Evolutionary conservation across 2,329 filamentous ascomycete genomes (phyloP).

Genomic region (Fusarium gaditjirri): DNA sequence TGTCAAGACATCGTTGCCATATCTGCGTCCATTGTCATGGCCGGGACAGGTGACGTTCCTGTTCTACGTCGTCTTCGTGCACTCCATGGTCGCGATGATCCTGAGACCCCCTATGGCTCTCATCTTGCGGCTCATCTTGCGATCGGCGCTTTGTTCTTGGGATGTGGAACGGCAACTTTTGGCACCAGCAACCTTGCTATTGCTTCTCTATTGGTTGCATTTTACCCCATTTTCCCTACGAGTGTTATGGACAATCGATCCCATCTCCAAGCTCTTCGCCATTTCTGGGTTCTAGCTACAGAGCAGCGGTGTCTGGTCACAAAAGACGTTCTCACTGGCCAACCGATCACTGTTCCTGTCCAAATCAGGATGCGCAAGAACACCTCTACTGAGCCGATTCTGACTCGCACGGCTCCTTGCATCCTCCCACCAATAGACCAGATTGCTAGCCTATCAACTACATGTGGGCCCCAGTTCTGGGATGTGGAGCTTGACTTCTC

Average conservation of each 20-base stretch:
- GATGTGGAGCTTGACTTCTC: constrained; percentile 81
- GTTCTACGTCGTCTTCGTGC: constrained; percentile 87
- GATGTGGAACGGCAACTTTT: constrained; percentile 91
- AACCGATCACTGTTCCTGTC: constrained; percentile 80
- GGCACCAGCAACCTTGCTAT: constrained; percentile 88
- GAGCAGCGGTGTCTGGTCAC: constrained; percentile 90
- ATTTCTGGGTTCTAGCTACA: constrained; percentile 95
- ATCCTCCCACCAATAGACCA: constrained; percentile 72
- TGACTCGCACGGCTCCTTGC: constrained; percentile 65
- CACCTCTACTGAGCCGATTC: constrained; percentile 51
- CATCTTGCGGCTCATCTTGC: constrained; percentile 94
- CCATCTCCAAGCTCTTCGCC: constrained; percentile 94
- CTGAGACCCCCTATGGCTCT: constrained; percentile 89
- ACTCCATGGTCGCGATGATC: constrained; percentile 86
- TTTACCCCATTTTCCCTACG: constrained; percentile 92
- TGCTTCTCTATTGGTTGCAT: constrained; percentile 85
- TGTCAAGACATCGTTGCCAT: constrained; percentile 90
- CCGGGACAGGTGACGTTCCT: constrained; percentile 88
- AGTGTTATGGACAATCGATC: constrained; percentile 93
- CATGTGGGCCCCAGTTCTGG: constrained; percentile 78
- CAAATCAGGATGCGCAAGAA: constrained; percentile 67
- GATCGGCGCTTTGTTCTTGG: constrained; percentile 89
- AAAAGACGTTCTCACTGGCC: constrained; percentile 85
- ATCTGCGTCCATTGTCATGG: constrained; percentile 89
- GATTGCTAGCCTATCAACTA: constrained; percentile 69